Conservation (phyloP, 139 green algal genomes). For the Picochlorum sp. region DNA sequence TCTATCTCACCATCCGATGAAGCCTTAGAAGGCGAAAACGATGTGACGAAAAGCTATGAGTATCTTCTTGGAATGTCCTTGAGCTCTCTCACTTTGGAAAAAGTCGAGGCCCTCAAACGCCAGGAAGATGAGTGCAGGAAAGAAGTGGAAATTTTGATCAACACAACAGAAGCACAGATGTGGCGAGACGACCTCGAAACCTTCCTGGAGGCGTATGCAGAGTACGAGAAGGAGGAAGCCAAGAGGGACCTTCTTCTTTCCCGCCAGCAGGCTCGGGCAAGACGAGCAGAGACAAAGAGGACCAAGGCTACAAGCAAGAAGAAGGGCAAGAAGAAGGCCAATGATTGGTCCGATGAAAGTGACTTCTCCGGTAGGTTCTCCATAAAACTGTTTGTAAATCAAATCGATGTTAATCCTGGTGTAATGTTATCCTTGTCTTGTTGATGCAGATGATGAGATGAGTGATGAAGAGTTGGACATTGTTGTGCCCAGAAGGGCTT, state of each 20-base stretch:
- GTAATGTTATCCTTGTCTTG: too few relatives aligned
- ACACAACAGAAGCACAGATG: conserved; percentile 56
- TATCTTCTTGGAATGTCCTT: conserved; percentile 96
- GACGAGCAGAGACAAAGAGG: neutral
- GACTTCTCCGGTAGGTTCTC: neutral
- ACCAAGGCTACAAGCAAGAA: conserved; percentile 22
- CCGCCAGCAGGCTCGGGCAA: conserved; percentile 16
- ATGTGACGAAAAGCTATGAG: conserved; percentile 63
- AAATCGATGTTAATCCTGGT: too few relatives aligned
- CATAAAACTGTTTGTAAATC: too few relatives aligned
- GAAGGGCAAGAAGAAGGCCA: conserved; percentile 21
- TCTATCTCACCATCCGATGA: neutral
- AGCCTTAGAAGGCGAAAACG: conserved; percentile 28
- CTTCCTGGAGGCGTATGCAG: conserved; percentile 43
- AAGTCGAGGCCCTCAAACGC: conserved; percentile 44
- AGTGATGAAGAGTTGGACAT: conserved; percentile 14
- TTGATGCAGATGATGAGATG: too few relatives aligned
- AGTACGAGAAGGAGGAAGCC: conserved; percentile 17
- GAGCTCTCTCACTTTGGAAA: conserved; percentile 87
- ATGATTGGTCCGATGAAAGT: conserved; percentile 26
- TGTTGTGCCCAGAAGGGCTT: neutral
- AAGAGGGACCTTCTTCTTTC: conserved; percentile 1
- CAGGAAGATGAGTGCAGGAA: conserved; percentile 31
- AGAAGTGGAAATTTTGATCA: conserved; percentile 42
- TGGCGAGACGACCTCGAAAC: conserved; percentile 73